Evolutionary conservation across 2,329 filamentous ascomycete species (phyloP).

Genomic region (Beauveria rudraprayagi): DNA sequence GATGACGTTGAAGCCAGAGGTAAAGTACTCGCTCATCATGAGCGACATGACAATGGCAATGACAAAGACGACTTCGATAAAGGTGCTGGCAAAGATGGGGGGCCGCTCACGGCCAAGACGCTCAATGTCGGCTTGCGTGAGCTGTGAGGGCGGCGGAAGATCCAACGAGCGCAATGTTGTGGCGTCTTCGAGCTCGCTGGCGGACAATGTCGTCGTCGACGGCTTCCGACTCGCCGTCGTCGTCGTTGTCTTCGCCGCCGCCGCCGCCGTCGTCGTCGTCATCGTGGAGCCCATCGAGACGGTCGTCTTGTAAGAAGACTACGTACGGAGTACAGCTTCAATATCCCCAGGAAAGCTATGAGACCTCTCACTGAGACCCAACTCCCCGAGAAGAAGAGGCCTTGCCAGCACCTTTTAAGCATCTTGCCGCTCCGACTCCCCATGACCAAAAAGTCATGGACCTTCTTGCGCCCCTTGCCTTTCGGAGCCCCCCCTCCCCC

Average conservation of each 20-base stretch:
- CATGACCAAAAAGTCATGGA: not conserved
- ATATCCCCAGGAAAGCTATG: too few relatives aligned
- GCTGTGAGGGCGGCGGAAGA: not conserved
- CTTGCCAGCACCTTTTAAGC: not conserved
- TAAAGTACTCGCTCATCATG: conserved; percentile 14
- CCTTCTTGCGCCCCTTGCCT: not conserved
- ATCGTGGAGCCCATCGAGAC: not conserved
- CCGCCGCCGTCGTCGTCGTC: too few relatives aligned
- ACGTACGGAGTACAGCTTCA: too few relatives aligned
- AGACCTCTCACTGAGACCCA: too few relatives aligned
- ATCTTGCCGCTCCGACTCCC: not conserved
- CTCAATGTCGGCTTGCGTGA: conserved; percentile 34
- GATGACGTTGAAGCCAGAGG: conserved; percentile 29
- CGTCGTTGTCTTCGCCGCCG: not conserved
- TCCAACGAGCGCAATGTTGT: not conserved
- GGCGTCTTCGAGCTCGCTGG: not conserved
- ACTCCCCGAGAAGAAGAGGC: not conserved
- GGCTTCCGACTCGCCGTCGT: not conserved
- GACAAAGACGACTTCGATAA: conserved; percentile 48
- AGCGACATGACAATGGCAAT: conserved; percentile 9
- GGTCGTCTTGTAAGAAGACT: too few relatives aligned
- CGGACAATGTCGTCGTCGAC: not conserved
- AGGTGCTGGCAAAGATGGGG: conserved; percentile 39
- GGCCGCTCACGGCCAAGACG: conserved; percentile 51
- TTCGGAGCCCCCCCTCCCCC: not conserved